Percentiles rank a stretch among this genome's conserved stretches.
Evolutionary conservation across 2,329 filamentous ascomycete species (phyloP).

Genomic region (Xylariaceae sp.): DNA sequence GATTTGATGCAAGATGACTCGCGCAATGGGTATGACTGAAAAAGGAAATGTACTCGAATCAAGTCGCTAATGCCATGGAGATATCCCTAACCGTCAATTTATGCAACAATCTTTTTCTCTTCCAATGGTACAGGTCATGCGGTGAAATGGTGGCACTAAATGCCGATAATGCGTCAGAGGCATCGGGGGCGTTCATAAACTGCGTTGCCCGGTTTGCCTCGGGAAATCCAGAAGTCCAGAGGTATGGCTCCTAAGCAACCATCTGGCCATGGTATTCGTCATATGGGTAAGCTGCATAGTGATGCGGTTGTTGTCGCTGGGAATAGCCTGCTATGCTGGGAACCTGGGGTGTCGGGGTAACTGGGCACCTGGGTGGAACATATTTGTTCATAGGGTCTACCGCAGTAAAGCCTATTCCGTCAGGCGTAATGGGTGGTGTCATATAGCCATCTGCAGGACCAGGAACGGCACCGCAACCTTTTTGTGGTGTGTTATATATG

Average conservation of each 20-base stretch:
- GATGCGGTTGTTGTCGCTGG: slow-evolving; percentile 52
- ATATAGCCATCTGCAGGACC: slow-evolving; percentile 76
- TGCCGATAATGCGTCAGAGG: slow-evolving; percentile 14
- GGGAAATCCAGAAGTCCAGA: slow-evolving; percentile 3
- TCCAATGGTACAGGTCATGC: slow-evolving; percentile 47
- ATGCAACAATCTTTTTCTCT: slow-evolving; percentile 54
- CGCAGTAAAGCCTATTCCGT: slow-evolving; percentile 64
- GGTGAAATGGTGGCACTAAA: slow-evolving; percentile 27
- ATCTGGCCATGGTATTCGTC: slow-evolving; percentile 46
- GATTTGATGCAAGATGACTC: slow-evolving; percentile 38
- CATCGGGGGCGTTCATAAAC: neutral
- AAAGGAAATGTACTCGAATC: slow-evolving; percentile 45
- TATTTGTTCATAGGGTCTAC: slow-evolving; percentile 54
- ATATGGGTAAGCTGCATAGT: slow-evolving; percentile 55
- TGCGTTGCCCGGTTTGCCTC: neutral
- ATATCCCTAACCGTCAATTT: slow-evolving; percentile 52
- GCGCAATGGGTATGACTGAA: slow-evolving; percentile 46
- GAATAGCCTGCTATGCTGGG: slow-evolving; percentile 46
- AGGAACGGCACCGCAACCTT: slow-evolving; percentile 69
- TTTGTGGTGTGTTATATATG: slow-evolving; percentile 81
- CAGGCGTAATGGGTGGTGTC: slow-evolving; percentile 85
- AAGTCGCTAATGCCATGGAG: slow-evolving; percentile 57
- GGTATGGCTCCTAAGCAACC: slow-evolving; percentile 34
- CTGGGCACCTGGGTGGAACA: slow-evolving; percentile 63
- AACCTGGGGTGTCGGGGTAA: slow-evolving; percentile 65